phyloP scores from a whole-genome alignment of 2,329 filamentous ascomycete species.

The Trichoderma pleuroti region DNA sequence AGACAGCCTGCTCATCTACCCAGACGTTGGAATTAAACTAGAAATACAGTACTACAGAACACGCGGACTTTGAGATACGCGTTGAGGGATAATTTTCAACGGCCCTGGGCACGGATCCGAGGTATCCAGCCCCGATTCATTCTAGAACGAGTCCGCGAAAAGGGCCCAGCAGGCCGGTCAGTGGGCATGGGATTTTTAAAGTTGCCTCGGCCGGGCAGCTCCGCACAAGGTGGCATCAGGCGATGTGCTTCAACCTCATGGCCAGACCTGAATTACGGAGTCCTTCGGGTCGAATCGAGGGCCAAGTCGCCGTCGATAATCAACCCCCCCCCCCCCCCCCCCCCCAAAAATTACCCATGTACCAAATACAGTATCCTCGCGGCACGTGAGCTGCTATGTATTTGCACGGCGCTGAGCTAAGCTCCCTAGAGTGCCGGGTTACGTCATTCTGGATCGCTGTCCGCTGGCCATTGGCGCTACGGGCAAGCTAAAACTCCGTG shows the following conservation, averaged over 20 bases:
- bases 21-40: neutral
- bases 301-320: neutral
- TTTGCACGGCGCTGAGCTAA: neutral
- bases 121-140: neutral
- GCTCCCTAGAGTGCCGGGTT: neutral
- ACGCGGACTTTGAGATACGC: neutral
- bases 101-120: neutral
- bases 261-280: slow-evolving; percentile 3
- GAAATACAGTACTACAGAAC: neutral
- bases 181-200: neutral
- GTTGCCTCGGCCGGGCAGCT: slow-evolving; percentile 6
- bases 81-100: neutral
- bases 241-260: neutral
- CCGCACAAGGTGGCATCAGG: neutral
- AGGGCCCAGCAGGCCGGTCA: neutral
- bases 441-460: neutral
- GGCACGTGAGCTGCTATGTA: neutral
- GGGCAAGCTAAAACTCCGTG: neutral
- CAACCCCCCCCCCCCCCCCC: too few species aligned
- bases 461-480: neutral
- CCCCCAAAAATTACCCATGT: too few species aligned
- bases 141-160: neutral
- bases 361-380: neutral
- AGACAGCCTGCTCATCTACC: neutral
- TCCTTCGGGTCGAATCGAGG: neutral